Percentiles rank a stretch among this genome's conserved stretches.
Evolutionary conservation across 2,329 filamentous ascomycete species (phyloP).

Genomic region (Paecilomyces sp.): DNA sequence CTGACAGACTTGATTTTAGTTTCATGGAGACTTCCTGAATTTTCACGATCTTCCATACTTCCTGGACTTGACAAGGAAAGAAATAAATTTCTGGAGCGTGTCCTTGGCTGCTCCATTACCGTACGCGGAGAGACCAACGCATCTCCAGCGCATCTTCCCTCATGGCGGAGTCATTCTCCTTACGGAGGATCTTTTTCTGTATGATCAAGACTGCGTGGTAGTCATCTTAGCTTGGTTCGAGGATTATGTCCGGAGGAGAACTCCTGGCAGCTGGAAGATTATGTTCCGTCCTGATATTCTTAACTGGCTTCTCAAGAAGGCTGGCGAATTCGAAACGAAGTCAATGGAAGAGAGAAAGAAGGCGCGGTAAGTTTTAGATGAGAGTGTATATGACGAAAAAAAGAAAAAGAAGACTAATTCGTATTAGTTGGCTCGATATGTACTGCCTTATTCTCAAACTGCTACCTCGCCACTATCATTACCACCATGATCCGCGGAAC

Average conservation of each 20-base stretch:
- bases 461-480: conserved; percentile 11
- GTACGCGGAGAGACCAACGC: conserved; percentile 10
- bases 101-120: conserved; percentile 20
- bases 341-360: conserved; percentile 7
- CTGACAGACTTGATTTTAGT: conserved; percentile 11
- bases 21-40: conserved; percentile 28
- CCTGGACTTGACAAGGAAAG: conserved; percentile 12
- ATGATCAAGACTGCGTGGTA: conserved; percentile 19
- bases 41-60: conserved; percentile 22
- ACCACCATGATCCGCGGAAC: conserved; percentile 2
- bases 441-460: conserved; percentile 19
- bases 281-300: conserved; percentile 30
- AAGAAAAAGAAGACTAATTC: neutral
- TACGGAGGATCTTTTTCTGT: conserved; percentile 33
- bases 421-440: conserved; percentile 17
- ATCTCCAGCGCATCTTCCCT: conserved; percentile 32
- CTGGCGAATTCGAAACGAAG: conserved; percentile 5
- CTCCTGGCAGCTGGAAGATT: conserved; percentile 28
- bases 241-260: conserved; percentile 11
- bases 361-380: conserved; percentile 13
- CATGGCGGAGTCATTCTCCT: conserved; percentile 30
- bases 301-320: conserved; percentile 21
- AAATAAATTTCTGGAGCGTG: conserved; percentile 29
- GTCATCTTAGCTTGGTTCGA: conserved; percentile 32
- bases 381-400: neutral